These are phyloP conservation scores for Coffea eugenioides DNA, from an alignment of 257 asterid species.

Conservation along the genomic window DNA sequence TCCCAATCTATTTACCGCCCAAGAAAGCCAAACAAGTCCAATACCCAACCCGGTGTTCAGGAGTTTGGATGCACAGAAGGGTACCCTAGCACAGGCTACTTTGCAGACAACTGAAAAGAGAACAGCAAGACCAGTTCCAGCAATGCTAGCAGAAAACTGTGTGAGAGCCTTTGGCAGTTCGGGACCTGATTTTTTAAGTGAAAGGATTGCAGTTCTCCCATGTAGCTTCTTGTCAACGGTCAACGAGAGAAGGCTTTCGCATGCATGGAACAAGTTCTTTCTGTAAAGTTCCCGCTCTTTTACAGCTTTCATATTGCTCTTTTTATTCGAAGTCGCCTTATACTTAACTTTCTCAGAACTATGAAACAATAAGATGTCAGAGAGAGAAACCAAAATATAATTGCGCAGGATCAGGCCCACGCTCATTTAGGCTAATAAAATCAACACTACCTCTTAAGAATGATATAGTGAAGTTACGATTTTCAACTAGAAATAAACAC, in stretches of 20 bases:
- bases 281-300: constrained; percentile 48
- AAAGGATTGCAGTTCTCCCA: constrained; percentile 43
- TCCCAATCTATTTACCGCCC: constrained; percentile 74
- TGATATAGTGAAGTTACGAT: not conserved
- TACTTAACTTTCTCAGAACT: constrained; percentile 53
- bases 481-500: not conserved
- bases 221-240: constrained; percentile 56
- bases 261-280: constrained; percentile 66
- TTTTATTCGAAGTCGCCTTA: constrained; percentile 49
- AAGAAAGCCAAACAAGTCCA: constrained; percentile 87
- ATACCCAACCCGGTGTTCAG: constrained; percentile 73
- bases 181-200: constrained; percentile 74
- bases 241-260: constrained; percentile 83
- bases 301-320: constrained; percentile 31
- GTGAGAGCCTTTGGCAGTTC: constrained; percentile 67
- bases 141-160: constrained; percentile 74
- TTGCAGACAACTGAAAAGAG: constrained; percentile 61
- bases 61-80: constrained; percentile 56
- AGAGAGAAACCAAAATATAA: not conserved
- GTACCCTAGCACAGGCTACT: constrained; percentile 49
- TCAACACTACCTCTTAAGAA: not conserved
- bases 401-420: not conserved
- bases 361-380: constrained; percentile 17
- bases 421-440: not conserved
- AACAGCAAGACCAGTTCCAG: constrained; percentile 90